A percentile compares a stretch with the other conserved stretches of the same genome.
phyloP scores from a whole-genome alignment of 345 rosid species.

The Eucalyptus regnans region DNA sequence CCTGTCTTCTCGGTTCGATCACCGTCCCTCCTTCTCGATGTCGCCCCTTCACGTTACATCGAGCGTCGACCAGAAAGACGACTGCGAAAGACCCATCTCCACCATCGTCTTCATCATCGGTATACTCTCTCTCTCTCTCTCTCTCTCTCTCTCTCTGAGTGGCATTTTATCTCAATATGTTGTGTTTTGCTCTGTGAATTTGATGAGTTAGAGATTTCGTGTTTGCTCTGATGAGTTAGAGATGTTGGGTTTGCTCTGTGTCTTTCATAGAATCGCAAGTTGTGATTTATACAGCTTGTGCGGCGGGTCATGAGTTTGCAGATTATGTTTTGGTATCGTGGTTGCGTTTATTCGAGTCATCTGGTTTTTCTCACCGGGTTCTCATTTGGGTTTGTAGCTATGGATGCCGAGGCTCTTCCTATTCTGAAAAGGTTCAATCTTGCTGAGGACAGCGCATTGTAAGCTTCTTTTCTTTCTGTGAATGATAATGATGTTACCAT shows the following conservation, averaged over 20 bases:
- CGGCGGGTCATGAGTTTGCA: neutral
- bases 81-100: neutral
- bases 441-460: constrained; percentile 46
- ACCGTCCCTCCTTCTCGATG: neutral
- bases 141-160: neutral
- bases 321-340: neutral
- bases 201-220: neutral
- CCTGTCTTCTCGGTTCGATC: neutral
- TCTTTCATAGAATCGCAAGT: neutral
- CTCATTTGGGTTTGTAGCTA: constrained; percentile 26
- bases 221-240: neutral
- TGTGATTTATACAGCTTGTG: neutral
- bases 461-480: constrained; percentile 3
- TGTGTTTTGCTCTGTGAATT: neutral
- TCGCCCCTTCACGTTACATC: neutral
- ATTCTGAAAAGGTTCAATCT: constrained; percentile 53
- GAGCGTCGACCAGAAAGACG: neutral
- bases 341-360: neutral
- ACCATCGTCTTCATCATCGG: constrained; percentile 35
- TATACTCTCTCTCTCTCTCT: neutral
- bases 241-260: neutral
- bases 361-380: neutral
- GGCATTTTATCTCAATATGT: neutral
- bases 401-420: constrained; percentile 84
- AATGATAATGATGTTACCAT: neutral